Evolutionary conservation across 1,139 yeast species (phyloP).

Genomic region (Lodderomyces orthopsilosis): DNA sequence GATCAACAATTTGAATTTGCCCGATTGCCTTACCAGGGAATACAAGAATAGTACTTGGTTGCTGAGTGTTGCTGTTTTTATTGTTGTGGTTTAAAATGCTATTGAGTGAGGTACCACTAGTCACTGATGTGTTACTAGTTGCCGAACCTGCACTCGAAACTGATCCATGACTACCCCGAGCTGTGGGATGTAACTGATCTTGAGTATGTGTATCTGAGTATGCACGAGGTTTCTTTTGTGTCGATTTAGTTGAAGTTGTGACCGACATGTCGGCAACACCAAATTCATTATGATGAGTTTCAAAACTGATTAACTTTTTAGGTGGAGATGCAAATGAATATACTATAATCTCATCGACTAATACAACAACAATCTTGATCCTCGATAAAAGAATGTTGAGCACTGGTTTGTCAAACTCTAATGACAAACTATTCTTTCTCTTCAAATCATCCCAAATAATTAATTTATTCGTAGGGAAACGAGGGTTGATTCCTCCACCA

Average conservation of each 20-base stretch:
- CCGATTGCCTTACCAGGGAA: conserved; percentile 72
- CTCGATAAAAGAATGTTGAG: conserved; percentile 73
- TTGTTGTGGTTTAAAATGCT: conserved; percentile 1
- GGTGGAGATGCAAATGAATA: conserved; percentile 85
- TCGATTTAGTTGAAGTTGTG: background rate
- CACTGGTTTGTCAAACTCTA: conserved; percentile 76
- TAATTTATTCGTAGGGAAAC: conserved; percentile 71
- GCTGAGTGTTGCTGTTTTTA: background rate
- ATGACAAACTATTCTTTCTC: conserved; percentile 65
- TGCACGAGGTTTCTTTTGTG: background rate
- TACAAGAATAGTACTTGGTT: conserved; percentile 44
- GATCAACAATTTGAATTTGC: conserved; percentile 75
- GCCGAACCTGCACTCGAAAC: conserved; percentile 5
- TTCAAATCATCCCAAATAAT: conserved; percentile 91
- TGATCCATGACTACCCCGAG: conserved; percentile 1
- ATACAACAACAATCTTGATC: conserved; percentile 68
- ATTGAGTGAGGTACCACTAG: background rate
- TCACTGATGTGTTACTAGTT: conserved; percentile 4
- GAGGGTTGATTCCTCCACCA: conserved; percentile 83
- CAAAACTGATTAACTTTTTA: conserved; percentile 62
- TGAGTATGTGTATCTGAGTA: background rate
- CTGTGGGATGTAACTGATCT: background rate
- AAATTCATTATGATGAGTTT: conserved; percentile 63
- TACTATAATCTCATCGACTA: conserved; percentile 64
- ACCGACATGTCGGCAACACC: conserved; percentile 69